Base-by-base conservation (phyloP, 1,139 yeast species). In the Candida dubliniensis region DNA sequence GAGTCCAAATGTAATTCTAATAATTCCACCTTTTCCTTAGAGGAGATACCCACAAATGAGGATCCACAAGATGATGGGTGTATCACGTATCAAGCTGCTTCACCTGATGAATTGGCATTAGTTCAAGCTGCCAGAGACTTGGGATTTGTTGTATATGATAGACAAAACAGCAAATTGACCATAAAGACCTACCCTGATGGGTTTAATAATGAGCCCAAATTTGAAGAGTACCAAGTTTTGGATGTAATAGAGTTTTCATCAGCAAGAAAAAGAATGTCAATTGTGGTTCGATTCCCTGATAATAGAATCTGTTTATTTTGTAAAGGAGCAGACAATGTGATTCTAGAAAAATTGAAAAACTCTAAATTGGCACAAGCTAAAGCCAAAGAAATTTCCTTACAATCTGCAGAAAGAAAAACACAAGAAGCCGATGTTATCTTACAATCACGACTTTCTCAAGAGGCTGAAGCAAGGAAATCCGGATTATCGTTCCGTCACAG, bases 241-340 rank as follows among this genome's bases (percentile, higher is more conserved):
- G 93, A 93, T 49, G 78, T 80, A 1, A 82, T 95, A 47, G 98
- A 93, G 49, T 95, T 95, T 60, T 76, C 93, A 0, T 87, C 96
- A 2, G 73, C 84, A 2, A 80, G 99, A 56, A 95, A 95, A 65
- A 79, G 99, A 59, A 95, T 95, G 99, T 88, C 97, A 0, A 81
- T 86, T n/a, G 64, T 93, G 7, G 84, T 91, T 1, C 75, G 69
- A 51, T 81, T 88, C 54, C 97, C 97, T 0, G 88, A 87, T 59
- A 81, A 81, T n/a, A 76, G 87, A 48, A 76, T 90, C 18, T 81
- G 93, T 43, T 60, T 93, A 45, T 71, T 95, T 39, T 88, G 96
- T 66, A 95, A 95, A 66, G 99, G 98, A 43, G 99, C 99, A 0
- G 99, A 95, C 62, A 89, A 89, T 57, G 76, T 93, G n/a, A 87